Evolutionary conservation across 805 yeast genomes (phyloP).

Genomic region (Teunomyces tritomae): DNA sequence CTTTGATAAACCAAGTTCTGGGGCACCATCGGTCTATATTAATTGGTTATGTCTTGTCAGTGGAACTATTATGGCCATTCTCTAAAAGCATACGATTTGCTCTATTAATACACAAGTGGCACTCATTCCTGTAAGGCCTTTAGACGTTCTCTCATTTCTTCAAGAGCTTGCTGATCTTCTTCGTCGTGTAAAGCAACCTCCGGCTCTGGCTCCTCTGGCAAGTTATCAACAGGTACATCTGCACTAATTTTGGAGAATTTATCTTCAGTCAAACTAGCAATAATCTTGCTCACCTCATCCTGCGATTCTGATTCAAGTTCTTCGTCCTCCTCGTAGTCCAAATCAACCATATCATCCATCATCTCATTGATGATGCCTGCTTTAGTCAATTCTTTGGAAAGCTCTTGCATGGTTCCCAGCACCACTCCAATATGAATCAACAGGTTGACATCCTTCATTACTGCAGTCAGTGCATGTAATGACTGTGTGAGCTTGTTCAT

Average conservation of each 20-base stretch:
- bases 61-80: neutral
- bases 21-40: neutral
- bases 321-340: slow-evolving; percentile 55
- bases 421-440: slow-evolving; percentile 78
- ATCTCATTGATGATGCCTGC: slow-evolving; percentile 89
- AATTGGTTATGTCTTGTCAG: neutral
- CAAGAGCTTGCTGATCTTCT: slow-evolving; percentile 72
- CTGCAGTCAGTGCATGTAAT: slow-evolving; percentile 69
- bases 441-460: slow-evolving; percentile 86
- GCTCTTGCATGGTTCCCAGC: slow-evolving; percentile 76
- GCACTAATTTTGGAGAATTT: slow-evolving; percentile 34
- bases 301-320: slow-evolving; percentile 67
- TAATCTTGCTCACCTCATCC: slow-evolving; percentile 62
- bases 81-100: neutral
- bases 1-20: neutral
- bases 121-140: slow-evolving; percentile 63
- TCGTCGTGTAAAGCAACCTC: slow-evolving; percentile 30
- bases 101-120: neutral
- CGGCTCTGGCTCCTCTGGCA: slow-evolving; percentile 17
- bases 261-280: slow-evolving; percentile 38
- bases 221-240: slow-evolving; percentile 30
- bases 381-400: slow-evolving; percentile 83
- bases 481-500: slow-evolving; percentile 79
- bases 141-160: slow-evolving; percentile 86
- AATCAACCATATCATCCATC: slow-evolving; percentile 87